Percentiles rank a stretch among this genome's conserved stretches.
phyloP scores from a whole-genome alignment of 2,329 filamentous ascomycete species.

The Herpotrichia juniperi region DNA sequence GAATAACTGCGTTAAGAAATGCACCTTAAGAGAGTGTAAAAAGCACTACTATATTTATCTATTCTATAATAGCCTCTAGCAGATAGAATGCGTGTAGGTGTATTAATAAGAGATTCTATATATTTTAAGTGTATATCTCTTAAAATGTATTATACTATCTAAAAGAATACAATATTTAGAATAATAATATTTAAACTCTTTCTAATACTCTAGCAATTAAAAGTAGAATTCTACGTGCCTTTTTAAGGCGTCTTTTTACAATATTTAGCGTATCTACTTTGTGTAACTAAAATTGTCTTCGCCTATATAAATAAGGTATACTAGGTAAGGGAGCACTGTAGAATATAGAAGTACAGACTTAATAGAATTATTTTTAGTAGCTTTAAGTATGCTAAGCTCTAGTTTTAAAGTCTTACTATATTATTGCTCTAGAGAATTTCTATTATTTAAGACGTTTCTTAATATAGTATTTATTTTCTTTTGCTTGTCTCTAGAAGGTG shows the following conservation, averaged over 20 bases:
- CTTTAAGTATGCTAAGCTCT: neutral
- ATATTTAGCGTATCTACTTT: conserved; percentile 5
- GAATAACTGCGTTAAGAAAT: too few relatives aligned
- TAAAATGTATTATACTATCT: conserved; percentile 12
- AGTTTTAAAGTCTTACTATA: too few relatives aligned
- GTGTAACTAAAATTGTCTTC: conserved; percentile 8
- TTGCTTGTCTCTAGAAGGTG: too few relatives aligned
- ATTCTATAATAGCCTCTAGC: too few relatives aligned
- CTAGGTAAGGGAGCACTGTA: conserved; percentile 31
- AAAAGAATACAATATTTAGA: conserved; percentile 6
- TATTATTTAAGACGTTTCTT: too few relatives aligned
- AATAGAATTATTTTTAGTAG: too few relatives aligned
- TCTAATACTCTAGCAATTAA: conserved; percentile 6
- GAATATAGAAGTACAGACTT: conserved; percentile 33
- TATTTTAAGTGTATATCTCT: conserved; percentile 11
- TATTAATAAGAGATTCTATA: too few relatives aligned
- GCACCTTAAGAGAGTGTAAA: too few relatives aligned
- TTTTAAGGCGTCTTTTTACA: conserved; percentile 11
- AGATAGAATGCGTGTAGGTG: too few relatives aligned
- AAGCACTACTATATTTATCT: too few relatives aligned
- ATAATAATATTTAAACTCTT: conserved; percentile 12
- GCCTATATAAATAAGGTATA: conserved; percentile 16
- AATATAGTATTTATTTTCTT: too few relatives aligned
- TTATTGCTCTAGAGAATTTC: too few relatives aligned
- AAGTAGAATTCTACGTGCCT: conserved; percentile 15